Percentiles rank a stretch among this genome's conserved stretches.
phyloP scores from a whole-genome alignment of 2,329 filamentous ascomycete species.

The Boeremia lycopersici region DNA sequence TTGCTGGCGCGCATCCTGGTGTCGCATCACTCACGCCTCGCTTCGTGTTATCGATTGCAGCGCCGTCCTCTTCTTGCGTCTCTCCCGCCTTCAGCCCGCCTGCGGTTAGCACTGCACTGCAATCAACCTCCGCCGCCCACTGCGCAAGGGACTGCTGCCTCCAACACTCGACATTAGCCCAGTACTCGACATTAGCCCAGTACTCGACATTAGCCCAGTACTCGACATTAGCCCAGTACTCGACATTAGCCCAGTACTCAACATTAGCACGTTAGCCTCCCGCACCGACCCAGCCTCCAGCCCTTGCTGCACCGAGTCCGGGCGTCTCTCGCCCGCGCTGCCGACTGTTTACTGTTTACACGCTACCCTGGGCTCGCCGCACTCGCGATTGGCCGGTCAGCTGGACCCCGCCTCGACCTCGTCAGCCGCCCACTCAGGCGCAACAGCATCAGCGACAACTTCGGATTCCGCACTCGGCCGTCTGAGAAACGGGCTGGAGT shows the following conservation, averaged over 20 bases:
- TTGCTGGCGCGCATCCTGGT: slow-evolving; percentile 17
- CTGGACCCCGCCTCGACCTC: slow-evolving; percentile 14
- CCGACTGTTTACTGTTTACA: slow-evolving; percentile 2
- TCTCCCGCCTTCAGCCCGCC: slow-evolving; percentile 14
- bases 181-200: too few species aligned
- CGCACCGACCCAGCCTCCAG: too few species aligned
- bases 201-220: too few species aligned
- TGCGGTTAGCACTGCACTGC: slow-evolving; percentile 17
- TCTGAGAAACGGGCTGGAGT: slow-evolving; percentile 48
- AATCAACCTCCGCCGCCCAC: slow-evolving; percentile 7
- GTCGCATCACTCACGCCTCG: slow-evolving; percentile 2
- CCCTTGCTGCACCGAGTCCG: too few species aligned
- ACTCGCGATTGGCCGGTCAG: slow-evolving; percentile 16
- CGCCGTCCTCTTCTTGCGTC: slow-evolving; percentile 11
- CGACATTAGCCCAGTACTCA: too few species aligned
- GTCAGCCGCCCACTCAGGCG: slow-evolving; percentile 19
- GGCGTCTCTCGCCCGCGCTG: too few species aligned
- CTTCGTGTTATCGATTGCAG: slow-evolving; percentile 21
- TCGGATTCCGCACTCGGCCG: slow-evolving; percentile 41
- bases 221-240: too few species aligned
- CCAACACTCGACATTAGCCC: too few species aligned
- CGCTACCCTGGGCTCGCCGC: slow-evolving; percentile 3
- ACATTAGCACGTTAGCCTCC: too few species aligned
- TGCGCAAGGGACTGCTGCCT: slow-evolving; percentile 13
- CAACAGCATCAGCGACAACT: slow-evolving; percentile 22